Percentiles rank a stretch among this genome's conserved stretches.
phyloP scores from a whole-genome alignment of 495 filamentous ascomycete species.

The Cenococcum geophilum region DNA sequence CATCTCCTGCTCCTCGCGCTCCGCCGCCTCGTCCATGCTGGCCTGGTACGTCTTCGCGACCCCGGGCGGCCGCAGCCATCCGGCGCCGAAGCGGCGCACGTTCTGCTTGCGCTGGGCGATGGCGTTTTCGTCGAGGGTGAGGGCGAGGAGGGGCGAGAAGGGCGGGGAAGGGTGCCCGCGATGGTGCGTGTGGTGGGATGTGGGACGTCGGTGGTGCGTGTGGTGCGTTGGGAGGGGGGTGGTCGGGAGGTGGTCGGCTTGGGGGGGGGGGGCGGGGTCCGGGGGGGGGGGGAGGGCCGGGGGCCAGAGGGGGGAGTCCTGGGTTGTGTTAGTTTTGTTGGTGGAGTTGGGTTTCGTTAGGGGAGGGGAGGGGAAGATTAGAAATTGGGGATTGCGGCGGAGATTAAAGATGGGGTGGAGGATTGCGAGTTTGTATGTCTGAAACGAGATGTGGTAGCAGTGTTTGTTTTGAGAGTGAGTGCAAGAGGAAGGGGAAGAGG shows the following conservation, averaged over 20 bases:
- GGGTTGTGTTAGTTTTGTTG: neutral
- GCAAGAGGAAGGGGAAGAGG: neutral
- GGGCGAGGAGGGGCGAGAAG: slow-evolving; percentile 14
- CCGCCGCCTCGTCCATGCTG: slow-evolving; percentile 39
- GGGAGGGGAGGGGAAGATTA: neutral
- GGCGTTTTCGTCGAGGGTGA: slow-evolving; percentile 36
- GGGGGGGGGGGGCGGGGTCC: slow-evolving; percentile 4
- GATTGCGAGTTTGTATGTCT: neutral
- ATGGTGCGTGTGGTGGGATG: slow-evolving; percentile 14
- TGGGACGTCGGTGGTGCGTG: slow-evolving; percentile 16
- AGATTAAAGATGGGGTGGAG: neutral
- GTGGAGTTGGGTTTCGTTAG: neutral
- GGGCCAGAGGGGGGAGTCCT: slow-evolving; percentile 30
- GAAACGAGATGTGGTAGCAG: neutral
- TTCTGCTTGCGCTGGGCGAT: slow-evolving; percentile 39
- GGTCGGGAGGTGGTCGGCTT: slow-evolving; percentile 16
- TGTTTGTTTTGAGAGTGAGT: neutral
- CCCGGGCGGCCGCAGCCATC: slow-evolving; percentile 43
- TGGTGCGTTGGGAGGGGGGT: slow-evolving; percentile 20
- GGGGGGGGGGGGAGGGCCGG: slow-evolving; percentile 2
- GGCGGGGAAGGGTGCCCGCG: slow-evolving; percentile 23
- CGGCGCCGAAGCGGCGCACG: slow-evolving; percentile 39
- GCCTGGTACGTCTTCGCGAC: slow-evolving; percentile 44
- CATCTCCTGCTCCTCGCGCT: slow-evolving; percentile 40
- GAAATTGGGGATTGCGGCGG: neutral